Percentiles rank a stretch among this genome's conserved stretches.
These are phyloP conservation scores for Abrus precatorius DNA, from an alignment of 306 rosid species.

Conservation along the genomic window DNA sequence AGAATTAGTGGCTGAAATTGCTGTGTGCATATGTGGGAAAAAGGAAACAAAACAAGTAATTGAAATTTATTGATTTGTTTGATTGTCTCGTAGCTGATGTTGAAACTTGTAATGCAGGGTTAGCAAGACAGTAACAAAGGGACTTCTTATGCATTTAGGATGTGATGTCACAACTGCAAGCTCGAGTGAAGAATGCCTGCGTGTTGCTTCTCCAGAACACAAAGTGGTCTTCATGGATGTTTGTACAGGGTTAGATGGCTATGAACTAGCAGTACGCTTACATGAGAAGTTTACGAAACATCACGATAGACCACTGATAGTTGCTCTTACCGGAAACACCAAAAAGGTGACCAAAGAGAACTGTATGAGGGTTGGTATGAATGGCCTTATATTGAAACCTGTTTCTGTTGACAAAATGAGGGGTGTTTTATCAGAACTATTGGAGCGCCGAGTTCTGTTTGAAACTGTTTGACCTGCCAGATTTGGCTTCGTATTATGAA, in stretches of 20 bases:
- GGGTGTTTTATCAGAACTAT: slow-evolving; percentile 71
- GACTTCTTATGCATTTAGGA: slow-evolving; percentile 86
- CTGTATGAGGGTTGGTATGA: slow-evolving; percentile 85
- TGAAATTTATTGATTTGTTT: slow-evolving; percentile 1
- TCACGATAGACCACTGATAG: slow-evolving; percentile 77
- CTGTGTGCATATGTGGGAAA: background rate
- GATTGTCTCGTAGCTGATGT: slow-evolving; percentile 8
- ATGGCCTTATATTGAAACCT: slow-evolving; percentile 84
- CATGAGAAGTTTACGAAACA: slow-evolving; percentile 73
- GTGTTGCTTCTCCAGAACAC: slow-evolving; percentile 71
- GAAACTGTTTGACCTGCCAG: slow-evolving; percentile 59
- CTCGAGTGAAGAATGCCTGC: slow-evolving; percentile 77
- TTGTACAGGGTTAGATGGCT: slow-evolving; percentile 70
- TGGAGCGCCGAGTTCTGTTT: slow-evolving; percentile 77
- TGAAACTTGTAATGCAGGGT: slow-evolving; percentile 68
- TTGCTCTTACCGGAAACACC: slow-evolving; percentile 81
- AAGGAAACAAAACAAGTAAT: slow-evolving; percentile 1
- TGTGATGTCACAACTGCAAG: slow-evolving; percentile 79
- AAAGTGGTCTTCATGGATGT: slow-evolving; percentile 87
- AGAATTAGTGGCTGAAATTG: slow-evolving; percentile 11
- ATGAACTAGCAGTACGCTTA: slow-evolving; percentile 66
- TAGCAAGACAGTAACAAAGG: slow-evolving; percentile 84
- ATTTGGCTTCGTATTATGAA: slow-evolving; percentile 31
- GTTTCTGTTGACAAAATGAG: slow-evolving; percentile 94
- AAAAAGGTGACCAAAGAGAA: slow-evolving; percentile 78